A percentile compares a stretch with the other conserved stretches of the same genome.
These are phyloP conservation scores for Coprinopsis sp. DNA, from an alignment of 768 basidiomycete genomes.

Conservation along the genomic window DNA sequence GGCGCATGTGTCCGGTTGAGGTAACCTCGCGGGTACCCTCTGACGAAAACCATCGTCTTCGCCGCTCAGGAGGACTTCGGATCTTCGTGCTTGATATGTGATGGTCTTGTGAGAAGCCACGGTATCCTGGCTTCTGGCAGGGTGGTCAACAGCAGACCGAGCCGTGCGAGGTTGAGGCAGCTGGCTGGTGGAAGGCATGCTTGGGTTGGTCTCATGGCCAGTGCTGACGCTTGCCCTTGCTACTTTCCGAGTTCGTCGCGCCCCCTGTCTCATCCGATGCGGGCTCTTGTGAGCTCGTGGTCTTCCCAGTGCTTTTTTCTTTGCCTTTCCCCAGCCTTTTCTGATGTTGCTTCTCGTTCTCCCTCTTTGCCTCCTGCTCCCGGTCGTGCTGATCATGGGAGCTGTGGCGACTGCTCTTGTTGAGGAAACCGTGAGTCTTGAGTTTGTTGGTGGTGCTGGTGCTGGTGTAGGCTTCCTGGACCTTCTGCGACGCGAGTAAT, in stretches of 20 bases:
- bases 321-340: slow-evolving; percentile 24
- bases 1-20: slow-evolving; percentile 59
- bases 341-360: slow-evolving; percentile 23
- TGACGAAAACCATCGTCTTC: slow-evolving; percentile 30
- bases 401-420: slow-evolving; percentile 34
- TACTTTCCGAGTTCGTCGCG: slow-evolving; percentile 23
- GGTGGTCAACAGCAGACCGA: slow-evolving; percentile 14
- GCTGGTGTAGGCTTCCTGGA: slow-evolving; percentile 77
- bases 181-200: not conserved
- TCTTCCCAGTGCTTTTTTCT: slow-evolving; percentile 16
- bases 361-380: slow-evolving; percentile 26
- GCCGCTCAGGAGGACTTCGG: slow-evolving; percentile 27
- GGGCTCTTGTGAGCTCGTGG: slow-evolving; percentile 5
- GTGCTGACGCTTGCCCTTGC: slow-evolving; percentile 20
- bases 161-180: not conserved
- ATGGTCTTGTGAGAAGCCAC: slow-evolving; percentile 20
- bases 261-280: not conserved
- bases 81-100: slow-evolving; percentile 18
- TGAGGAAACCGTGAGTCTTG: slow-evolving; percentile 61
- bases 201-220: slow-evolving; percentile 10
- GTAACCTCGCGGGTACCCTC: slow-evolving; percentile 41
- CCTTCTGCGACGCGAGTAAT: slow-evolving; percentile 65
- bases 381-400: slow-evolving; percentile 20
- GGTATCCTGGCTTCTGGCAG: slow-evolving; percentile 16
- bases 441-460: slow-evolving; percentile 68